phyloP scores from a whole-genome alignment of 345 rosid species.

The Arabis hirsuta region DNA sequence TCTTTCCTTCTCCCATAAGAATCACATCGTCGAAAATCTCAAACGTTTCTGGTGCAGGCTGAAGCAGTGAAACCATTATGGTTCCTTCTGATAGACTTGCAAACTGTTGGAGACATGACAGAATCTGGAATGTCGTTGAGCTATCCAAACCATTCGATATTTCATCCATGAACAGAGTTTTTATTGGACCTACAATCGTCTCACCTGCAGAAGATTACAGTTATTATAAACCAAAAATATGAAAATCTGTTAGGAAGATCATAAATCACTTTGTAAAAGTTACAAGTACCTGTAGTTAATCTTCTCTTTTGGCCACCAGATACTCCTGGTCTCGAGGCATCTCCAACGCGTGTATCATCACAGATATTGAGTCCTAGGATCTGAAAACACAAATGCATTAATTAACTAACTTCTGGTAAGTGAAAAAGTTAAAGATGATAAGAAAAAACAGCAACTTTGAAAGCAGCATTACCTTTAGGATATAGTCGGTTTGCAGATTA shows the following conservation, averaged over 20 bases:
- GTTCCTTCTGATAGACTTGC: constrained; percentile 68
- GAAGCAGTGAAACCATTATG: constrained; percentile 78
- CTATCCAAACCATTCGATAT: constrained; percentile 86
- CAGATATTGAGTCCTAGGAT: constrained; percentile 54
- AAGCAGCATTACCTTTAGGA: constrained; percentile 44
- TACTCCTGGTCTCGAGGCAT: constrained; percentile 50
- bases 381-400: constrained; percentile 29
- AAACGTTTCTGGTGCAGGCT: constrained; percentile 81
- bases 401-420: not conserved
- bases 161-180: constrained; percentile 87
- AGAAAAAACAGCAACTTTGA: not conserved
- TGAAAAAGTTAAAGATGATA: not conserved
- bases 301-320: constrained; percentile 58
- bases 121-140: constrained; percentile 82
- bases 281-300: constrained; percentile 47
- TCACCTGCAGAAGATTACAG: constrained; percentile 56
- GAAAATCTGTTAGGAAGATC: not conserved
- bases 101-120: constrained; percentile 67
- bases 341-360: constrained; percentile 46
- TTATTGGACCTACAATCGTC: constrained; percentile 80
- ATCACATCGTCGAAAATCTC: constrained; percentile 77
- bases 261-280: not conserved
- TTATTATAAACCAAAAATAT: not conserved
- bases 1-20: constrained; percentile 78
- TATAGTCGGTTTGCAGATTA: constrained; percentile 53